These are phyloP conservation scores for Polyporus tsugae DNA, from an alignment of 1,284 basidiomycete genomes.

Conservation along the genomic window DNA sequence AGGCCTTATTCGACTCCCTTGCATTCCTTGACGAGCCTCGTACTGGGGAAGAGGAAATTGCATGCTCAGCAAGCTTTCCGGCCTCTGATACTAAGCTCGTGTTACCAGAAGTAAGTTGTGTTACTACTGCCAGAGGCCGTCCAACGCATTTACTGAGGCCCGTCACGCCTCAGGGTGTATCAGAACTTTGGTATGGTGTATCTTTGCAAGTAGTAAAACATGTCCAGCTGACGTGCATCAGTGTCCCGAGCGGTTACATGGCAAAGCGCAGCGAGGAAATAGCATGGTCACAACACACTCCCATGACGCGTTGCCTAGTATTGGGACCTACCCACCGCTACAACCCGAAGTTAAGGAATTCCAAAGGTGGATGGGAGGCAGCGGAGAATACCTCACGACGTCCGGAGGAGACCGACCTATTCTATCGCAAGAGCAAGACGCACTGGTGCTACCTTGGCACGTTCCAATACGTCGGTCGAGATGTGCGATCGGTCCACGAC, in stretches of 20 bases:
- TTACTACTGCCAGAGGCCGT: neutral
- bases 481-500: neutral
- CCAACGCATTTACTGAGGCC: neutral
- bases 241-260: constrained; percentile 15
- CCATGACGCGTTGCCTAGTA: constrained; percentile 21
- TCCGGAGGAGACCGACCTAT: constrained; percentile 21
- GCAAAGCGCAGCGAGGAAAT: constrained; percentile 19
- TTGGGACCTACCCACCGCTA: constrained; percentile 23
- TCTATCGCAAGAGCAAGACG: constrained; percentile 16
- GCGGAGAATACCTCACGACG: constrained; percentile 7
- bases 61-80: neutral
- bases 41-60: neutral
- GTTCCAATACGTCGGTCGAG: constrained; percentile 24
- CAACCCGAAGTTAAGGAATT: constrained; percentile 15
- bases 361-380: constrained; percentile 25
- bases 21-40: neutral
- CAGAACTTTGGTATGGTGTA: neutral
- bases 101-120: neutral
- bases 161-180: neutral
- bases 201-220: neutral
- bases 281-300: constrained; percentile 17
- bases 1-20: constrained; percentile 2
- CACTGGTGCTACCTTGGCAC: constrained; percentile 32
- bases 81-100: neutral
- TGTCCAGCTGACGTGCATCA: constrained; percentile 3